Evolutionary conservation across 495 filamentous ascomycete genomes (phyloP).

Genomic region (Podospora sp.): DNA sequence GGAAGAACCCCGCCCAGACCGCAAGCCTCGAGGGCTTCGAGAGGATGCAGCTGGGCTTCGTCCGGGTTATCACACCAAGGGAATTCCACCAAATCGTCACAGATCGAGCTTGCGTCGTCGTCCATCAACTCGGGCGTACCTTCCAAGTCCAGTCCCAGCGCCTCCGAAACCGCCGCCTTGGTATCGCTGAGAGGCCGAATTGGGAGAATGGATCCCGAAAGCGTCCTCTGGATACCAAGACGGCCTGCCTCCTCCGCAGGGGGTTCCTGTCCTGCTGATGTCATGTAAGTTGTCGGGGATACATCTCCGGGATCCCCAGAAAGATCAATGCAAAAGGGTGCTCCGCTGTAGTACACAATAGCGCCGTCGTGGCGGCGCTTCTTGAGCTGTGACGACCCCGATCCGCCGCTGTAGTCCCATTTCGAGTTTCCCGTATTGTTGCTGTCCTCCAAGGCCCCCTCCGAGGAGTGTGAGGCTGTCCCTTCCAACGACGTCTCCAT

Average conservation of each 20-base stretch:
- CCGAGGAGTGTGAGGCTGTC: constrained; percentile 34
- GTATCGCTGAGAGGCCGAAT: constrained; percentile 46
- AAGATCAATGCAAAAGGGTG: constrained; percentile 75
- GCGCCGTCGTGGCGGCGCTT: constrained; percentile 62
- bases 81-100: constrained; percentile 39
- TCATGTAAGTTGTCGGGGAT: constrained; percentile 44
- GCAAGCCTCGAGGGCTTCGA: constrained; percentile 64
- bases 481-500: constrained; percentile 49
- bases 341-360: constrained; percentile 78
- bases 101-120: constrained; percentile 30
- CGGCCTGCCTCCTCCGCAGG: constrained; percentile 16
- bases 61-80: constrained; percentile 41
- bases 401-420: constrained; percentile 49
- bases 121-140: constrained; percentile 29
- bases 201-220: constrained; percentile 49
- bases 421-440: constrained; percentile 43
- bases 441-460: constrained; percentile 32
- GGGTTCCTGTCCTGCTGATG: constrained; percentile 37
- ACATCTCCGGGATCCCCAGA: constrained; percentile 59
- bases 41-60: constrained; percentile 26
- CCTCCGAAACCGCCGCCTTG: constrained; percentile 21
- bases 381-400: constrained; percentile 45
- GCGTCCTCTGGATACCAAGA: constrained; percentile 25
- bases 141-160: constrained; percentile 20
- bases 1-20: constrained; percentile 67